phyloP scores from a whole-genome alignment of 2,329 filamentous ascomycete species.

The Lojkania enalia region DNA sequence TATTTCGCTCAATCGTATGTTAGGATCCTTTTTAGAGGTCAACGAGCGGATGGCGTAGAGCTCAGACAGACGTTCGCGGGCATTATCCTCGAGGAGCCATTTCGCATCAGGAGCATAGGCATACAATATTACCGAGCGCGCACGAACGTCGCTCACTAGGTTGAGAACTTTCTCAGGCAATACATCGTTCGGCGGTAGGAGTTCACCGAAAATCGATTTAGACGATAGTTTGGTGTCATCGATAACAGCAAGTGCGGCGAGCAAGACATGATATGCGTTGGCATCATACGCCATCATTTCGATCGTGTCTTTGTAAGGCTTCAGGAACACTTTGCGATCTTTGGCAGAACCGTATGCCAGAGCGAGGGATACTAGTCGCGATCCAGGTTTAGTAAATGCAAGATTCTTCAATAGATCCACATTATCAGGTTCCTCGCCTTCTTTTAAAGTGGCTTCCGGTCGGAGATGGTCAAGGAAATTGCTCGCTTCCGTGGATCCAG shows the following conservation, averaged over 20 bases:
- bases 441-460: conserved; percentile 74
- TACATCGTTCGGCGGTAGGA: conserved; percentile 61
- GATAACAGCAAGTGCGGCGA: conserved; percentile 86
- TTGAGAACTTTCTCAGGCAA: conserved; percentile 67
- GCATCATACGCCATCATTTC: conserved; percentile 81
- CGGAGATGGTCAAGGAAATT: conserved; percentile 91
- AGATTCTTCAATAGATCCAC: conserved; percentile 87
- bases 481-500: conserved; percentile 77
- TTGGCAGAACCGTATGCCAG: conserved; percentile 87
- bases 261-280: conserved; percentile 77
- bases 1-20: conserved; percentile 74
- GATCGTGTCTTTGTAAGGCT: conserved; percentile 86
- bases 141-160: conserved; percentile 66
- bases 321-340: conserved; percentile 86
- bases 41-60: conserved; percentile 76
- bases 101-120: conserved; percentile 69
- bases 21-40: conserved; percentile 91
- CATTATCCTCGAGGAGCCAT: conserved; percentile 63
- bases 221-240: conserved; percentile 89
- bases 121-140: conserved; percentile 72
- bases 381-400: conserved; percentile 89
- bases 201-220: conserved; percentile 84
- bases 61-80: conserved; percentile 73
- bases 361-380: conserved; percentile 77
- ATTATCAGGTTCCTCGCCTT: conserved; percentile 54